Percentiles rank a stretch among this genome's conserved stretches.
These are phyloP conservation scores for Aspergillus sp. DNA, from an alignment of 2,329 filamentous ascomycete species.

Conservation along the genomic window DNA sequence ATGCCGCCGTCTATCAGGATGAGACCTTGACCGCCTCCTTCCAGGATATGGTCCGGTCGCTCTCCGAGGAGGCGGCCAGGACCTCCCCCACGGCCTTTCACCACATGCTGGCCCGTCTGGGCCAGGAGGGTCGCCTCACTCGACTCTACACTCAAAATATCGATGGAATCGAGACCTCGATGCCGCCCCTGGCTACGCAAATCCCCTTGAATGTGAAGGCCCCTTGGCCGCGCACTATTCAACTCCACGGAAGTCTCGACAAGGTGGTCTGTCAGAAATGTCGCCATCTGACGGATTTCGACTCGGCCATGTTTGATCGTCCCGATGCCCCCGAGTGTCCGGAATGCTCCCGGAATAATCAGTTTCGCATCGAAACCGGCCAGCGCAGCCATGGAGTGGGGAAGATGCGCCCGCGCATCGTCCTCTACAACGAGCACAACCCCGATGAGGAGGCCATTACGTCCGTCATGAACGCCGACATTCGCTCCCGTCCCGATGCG, in stretches of 20 bases:
- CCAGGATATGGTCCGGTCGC: conserved; percentile 90
- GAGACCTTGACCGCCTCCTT: conserved; percentile 85
- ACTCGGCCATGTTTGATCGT: conserved; percentile 77
- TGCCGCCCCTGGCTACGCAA: conserved; percentile 74
- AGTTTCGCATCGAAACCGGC: conserved; percentile 72
- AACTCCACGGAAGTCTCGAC: conserved; percentile 87
- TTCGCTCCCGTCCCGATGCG: conserved; percentile 82
- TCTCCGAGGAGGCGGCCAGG: conserved; percentile 73
- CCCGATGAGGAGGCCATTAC: conserved; percentile 96
- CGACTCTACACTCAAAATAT: conserved; percentile 97
- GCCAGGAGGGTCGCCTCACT: conserved; percentile 80
- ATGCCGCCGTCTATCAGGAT: conserved; percentile 95
- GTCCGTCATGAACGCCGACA: conserved; percentile 80
- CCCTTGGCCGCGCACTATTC: conserved; percentile 90
- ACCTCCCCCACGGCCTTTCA: conserved; percentile 88
- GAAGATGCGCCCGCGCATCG: conserved; percentile 84
- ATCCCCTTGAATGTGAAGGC: conserved; percentile 81
- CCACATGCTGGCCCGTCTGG: conserved; percentile 85
- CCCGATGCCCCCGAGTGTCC: conserved; percentile 78
- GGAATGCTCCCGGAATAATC: conserved; percentile 71
- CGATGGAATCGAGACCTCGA: conserved; percentile 84
- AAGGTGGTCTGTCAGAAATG: conserved; percentile 99
- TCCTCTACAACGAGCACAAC: conserved; percentile 96
- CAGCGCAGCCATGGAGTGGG: conserved; percentile 94
- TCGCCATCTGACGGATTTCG: conserved; percentile 70